Percentiles rank a stretch among this genome's conserved stretches.
Evolutionary conservation across 2,329 filamentous ascomycete genomes (phyloP).

Genomic region (Aspergillus japonicus): DNA sequence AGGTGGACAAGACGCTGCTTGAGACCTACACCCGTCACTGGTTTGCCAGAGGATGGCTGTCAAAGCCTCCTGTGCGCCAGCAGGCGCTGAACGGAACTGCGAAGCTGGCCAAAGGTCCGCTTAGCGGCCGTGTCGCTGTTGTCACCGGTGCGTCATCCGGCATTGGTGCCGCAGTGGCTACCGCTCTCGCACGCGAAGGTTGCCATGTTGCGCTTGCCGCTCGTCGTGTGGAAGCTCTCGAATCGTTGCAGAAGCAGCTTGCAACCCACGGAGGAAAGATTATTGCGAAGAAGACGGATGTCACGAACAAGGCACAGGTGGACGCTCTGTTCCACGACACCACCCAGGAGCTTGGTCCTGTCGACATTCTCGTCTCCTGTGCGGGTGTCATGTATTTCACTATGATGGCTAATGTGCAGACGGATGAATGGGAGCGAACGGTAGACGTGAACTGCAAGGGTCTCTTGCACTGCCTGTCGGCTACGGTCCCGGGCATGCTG

Average conservation of each 20-base stretch:
- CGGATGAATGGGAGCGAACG: slow-evolving; percentile 75
- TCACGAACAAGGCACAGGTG: slow-evolving; percentile 66
- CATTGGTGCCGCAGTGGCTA: slow-evolving; percentile 72
- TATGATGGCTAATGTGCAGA: slow-evolving; percentile 75
- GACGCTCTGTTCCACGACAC: slow-evolving; percentile 63
- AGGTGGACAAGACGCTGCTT: slow-evolving; percentile 67
- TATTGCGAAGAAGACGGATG: slow-evolving; percentile 68
- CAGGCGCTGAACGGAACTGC: slow-evolving; percentile 46
- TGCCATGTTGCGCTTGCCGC: slow-evolving; percentile 71
- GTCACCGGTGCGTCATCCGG: slow-evolving; percentile 79
- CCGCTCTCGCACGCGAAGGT: slow-evolving; percentile 67
- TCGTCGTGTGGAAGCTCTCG: slow-evolving; percentile 67
- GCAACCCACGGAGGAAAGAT: slow-evolving; percentile 61
- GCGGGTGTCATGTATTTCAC: slow-evolving; percentile 88
- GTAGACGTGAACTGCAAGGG: slow-evolving; percentile 88
- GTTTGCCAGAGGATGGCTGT: slow-evolving; percentile 75
- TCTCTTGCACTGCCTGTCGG: slow-evolving; percentile 68
- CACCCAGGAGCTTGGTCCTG: slow-evolving; percentile 62
- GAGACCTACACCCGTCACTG: slow-evolving; percentile 78
- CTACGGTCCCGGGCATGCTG: slow-evolving; percentile 70
- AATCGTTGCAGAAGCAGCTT: slow-evolving; percentile 63
- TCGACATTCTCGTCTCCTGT: slow-evolving; percentile 77
- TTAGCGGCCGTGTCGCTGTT: slow-evolving; percentile 69
- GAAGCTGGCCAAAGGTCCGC: slow-evolving; percentile 54
- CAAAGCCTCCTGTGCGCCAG: slow-evolving; percentile 57